Base-by-base conservation (phyloP, 2,329 filamentous ascomycete species). In the Colletotrichum zoysiae region DNA sequence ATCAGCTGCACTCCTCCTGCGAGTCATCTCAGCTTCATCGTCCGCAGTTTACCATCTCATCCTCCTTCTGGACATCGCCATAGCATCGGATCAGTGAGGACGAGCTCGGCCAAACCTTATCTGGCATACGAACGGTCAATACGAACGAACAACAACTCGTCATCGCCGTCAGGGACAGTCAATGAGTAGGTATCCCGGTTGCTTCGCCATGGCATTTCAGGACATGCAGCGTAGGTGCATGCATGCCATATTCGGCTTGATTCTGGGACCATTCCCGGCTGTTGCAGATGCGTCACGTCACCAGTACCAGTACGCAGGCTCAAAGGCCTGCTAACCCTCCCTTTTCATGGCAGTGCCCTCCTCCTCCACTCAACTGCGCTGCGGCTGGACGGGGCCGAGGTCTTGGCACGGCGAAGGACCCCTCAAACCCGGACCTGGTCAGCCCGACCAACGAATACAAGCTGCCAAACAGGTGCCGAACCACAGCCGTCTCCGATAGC, bases 401-500 rank as follows among this genome's bases (percentile, higher is more conserved):
- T 59, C 64, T 51, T 58, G 53, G 51, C 51, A 60, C 30, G 16
- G 20, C 50, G 18, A 18, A 46, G 40, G 38, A 40, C 65, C 65
- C 59, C 44, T 53, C 67, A 62, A n/a, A 33, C 30, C 46, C 42
- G 33, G 58, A 71, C 65, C 53, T 71, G 69, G 69, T 55, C 23
- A 69, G 38, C 59, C 53, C 68, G 69, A 33, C 44, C 38, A 62
- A 53, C 64, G n/a, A 44, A 38, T 53, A 33, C 58, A 59, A 71
- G 23, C 65, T 59, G 44, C 53, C 65, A 71, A 59, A 40, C 65
- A 58, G 35, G 40, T 57, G 65, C 40, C 69, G 69, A 71, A 71
- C 68, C 44, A n/a, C 59, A 68, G 23, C 59, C 38, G 60, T 59
- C 65, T 65, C 48, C 23, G 59, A 46, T 59, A 30, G 12, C 55